These are phyloP conservation scores for Mucor velutinosus DNA, from an alignment of 371 early-diverging fungal genomes.

Conservation along the genomic window DNA sequence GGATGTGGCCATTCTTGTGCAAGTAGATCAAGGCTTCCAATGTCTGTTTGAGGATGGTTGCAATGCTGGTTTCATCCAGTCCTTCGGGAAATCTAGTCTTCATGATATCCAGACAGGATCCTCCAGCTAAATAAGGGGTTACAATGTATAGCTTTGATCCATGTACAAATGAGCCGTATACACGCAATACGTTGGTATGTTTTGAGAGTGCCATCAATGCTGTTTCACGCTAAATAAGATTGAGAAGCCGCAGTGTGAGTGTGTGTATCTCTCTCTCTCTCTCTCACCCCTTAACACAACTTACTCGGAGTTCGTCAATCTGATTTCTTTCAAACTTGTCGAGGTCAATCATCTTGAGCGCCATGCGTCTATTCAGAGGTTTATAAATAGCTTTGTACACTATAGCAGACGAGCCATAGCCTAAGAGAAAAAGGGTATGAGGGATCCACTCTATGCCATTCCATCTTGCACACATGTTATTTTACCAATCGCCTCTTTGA, in stretches of 20 bases:
- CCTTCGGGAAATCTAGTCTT: slow-evolving; percentile 82
- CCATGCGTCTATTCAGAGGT: slow-evolving; percentile 66
- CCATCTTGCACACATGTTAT: not conserved
- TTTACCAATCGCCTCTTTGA: slow-evolving; percentile 44
- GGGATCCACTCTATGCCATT: too few species aligned
- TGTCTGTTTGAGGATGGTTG: slow-evolving; percentile 86
- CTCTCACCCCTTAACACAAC: not conserved
- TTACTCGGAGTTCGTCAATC: slow-evolving; percentile 84
- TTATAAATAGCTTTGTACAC: slow-evolving; percentile 78
- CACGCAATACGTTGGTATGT: slow-evolving; percentile 83
- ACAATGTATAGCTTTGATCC: slow-evolving; percentile 83
- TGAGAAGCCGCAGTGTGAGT: not conserved
- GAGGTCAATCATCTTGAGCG: slow-evolving; percentile 84
- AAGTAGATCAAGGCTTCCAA: slow-evolving; percentile 85
- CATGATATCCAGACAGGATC: slow-evolving; percentile 90
- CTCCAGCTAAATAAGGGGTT: slow-evolving; percentile 80
- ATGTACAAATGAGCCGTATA: slow-evolving; percentile 82
- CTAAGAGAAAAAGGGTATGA: slow-evolving; percentile 30
- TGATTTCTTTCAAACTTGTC: slow-evolving; percentile 88
- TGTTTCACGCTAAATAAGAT: slow-evolving; percentile 69
- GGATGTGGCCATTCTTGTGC: slow-evolving; percentile 88
- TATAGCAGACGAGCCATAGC: slow-evolving; percentile 83
- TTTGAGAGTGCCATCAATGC: slow-evolving; percentile 87
- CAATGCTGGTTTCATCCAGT: slow-evolving; percentile 80
- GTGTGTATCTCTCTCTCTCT: too few species aligned